phyloP scores from a whole-genome alignment of 768 basidiomycete species.

The Lentinula raphanica region DNA sequence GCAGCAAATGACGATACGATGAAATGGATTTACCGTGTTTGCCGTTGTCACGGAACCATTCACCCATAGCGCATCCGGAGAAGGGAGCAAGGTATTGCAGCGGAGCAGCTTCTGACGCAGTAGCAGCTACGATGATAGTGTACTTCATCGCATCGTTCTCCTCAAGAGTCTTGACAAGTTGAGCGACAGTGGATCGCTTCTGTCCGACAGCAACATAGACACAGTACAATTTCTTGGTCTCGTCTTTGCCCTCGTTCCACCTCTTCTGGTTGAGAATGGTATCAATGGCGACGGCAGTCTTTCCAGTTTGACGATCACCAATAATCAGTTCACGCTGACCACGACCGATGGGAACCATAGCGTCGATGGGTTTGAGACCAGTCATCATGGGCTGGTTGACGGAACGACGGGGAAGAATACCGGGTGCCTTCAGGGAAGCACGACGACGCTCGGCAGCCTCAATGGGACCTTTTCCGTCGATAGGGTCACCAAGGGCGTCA shows the following conservation, averaged over 20 bases:
- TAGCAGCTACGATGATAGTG: constrained; percentile 98
- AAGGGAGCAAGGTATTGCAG: constrained; percentile 99
- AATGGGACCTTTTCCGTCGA: constrained; percentile 99
- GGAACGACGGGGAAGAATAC: constrained; percentile 98
- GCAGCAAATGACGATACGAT: not conserved
- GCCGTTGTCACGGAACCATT: constrained; percentile 99
- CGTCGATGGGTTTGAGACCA: constrained; percentile 99
- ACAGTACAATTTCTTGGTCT: constrained; percentile 98
- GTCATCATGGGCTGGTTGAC: constrained; percentile 99
- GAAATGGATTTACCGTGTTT: constrained; percentile 77
- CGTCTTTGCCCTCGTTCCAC: constrained; percentile 98
- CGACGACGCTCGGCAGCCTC: constrained; percentile 90
- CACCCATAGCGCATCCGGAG: constrained; percentile 99
- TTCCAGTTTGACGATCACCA: constrained; percentile 99
- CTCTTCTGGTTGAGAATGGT: constrained; percentile 99
- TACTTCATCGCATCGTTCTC: constrained; percentile 99
- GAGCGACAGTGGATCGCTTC: constrained; percentile 99
- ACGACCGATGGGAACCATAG: constrained; percentile 99
- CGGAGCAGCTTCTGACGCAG: constrained; percentile 98
- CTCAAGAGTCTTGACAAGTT: constrained; percentile 98
- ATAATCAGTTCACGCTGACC: constrained; percentile 99
- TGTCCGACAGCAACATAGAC: constrained; percentile 99
- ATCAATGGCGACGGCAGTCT: constrained; percentile 99
- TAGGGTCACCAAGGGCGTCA: constrained; percentile 99
- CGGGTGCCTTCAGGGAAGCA: constrained; percentile 97